phyloP scores from a whole-genome alignment of 2,329 filamentous ascomycete genomes.

The Penicillium sp. region DNA sequence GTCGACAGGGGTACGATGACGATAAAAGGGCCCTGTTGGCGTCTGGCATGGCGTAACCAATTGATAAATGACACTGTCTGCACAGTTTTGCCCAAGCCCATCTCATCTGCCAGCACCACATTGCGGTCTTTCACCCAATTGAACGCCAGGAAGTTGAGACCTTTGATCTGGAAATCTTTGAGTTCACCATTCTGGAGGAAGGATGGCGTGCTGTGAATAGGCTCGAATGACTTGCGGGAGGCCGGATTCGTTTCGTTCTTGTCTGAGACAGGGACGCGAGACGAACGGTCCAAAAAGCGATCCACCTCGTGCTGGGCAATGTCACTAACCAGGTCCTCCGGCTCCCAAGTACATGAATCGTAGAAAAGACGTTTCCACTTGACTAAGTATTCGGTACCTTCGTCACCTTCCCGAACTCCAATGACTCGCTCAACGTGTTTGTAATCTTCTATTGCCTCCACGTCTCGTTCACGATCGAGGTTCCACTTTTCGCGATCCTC shows the following conservation, averaged over 20 bases:
- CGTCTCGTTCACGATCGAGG: slow-evolving; percentile 88
- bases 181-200: slow-evolving; percentile 81
- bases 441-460: slow-evolving; percentile 86
- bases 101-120: slow-evolving; percentile 96
- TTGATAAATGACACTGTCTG: slow-evolving; percentile 97
- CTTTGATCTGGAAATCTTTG: slow-evolving; percentile 89
- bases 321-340: slow-evolving; percentile 71
- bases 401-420: slow-evolving; percentile 76
- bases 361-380: slow-evolving; percentile 97
- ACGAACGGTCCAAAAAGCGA: slow-evolving; percentile 81
- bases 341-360: slow-evolving; percentile 94
- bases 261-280: slow-evolving; percentile 80
- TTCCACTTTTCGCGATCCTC: slow-evolving; percentile 93
- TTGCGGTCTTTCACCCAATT: slow-evolving; percentile 96
- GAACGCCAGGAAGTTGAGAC: slow-evolving; percentile 91
- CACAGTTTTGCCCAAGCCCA: slow-evolving; percentile 97
- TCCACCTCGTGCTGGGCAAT: slow-evolving; percentile 90
- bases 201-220: slow-evolving; percentile 78
- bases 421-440: slow-evolving; percentile 94
- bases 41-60: slow-evolving; percentile 88
- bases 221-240: slow-evolving; percentile 72
- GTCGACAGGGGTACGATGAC: slow-evolving; percentile 97
- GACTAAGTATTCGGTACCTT: slow-evolving; percentile 83
- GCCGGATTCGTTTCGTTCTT: slow-evolving; percentile 73
- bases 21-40: slow-evolving; percentile 91